These are phyloP conservation scores for Candida pseudofarinosa DNA, from an alignment of 805 yeast species.

Conservation along the genomic window DNA sequence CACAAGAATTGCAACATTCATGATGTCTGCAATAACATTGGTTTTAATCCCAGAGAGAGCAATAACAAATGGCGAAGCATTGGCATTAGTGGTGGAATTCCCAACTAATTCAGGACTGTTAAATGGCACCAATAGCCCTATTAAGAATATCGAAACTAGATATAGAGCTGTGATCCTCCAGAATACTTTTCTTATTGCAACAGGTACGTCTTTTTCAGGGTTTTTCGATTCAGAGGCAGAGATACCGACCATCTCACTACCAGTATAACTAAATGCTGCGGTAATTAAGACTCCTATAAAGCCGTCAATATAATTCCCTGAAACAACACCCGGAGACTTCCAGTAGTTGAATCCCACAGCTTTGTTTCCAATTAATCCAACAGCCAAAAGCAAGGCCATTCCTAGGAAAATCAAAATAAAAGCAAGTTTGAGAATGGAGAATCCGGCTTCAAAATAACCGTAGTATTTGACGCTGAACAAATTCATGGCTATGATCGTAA, in stretches of 20 bases:
- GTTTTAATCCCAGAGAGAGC: conserved; percentile 18
- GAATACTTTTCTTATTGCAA: conserved; percentile 46
- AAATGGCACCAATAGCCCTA: conserved; percentile 10
- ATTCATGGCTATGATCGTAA: conserved; percentile 15
- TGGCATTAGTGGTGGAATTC: conserved; percentile 10
- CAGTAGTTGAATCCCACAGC: conserved; percentile 24
- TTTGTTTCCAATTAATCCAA: conserved; percentile 20
- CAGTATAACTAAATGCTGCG: conserved; percentile 20
- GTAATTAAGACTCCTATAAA: conserved; percentile 18
- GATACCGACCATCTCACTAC: conserved; percentile 11
- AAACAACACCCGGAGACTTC: conserved; percentile 20
- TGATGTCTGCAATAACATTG: conserved; percentile 15
- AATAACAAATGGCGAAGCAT: conserved; percentile 23
- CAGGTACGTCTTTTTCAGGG: conserved; percentile 28
- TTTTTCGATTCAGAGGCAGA: conserved; percentile 44
- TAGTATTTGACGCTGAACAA: conserved; percentile 21
- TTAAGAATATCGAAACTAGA: conserved; percentile 38
- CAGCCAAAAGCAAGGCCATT: conserved; percentile 15
- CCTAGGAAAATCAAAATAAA: conserved; percentile 18
- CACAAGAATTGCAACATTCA: conserved; percentile 19
- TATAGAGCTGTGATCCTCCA: conserved; percentile 71
- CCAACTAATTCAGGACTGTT: conserved; percentile 9
- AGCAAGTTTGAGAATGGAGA: conserved; percentile 20
- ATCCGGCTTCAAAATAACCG: conserved; percentile 20
- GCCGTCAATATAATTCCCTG: conserved; percentile 9